These are phyloP conservation scores for Camelina sativa DNA, from an alignment of 345 rosid genomes.

Conservation along the genomic window DNA sequence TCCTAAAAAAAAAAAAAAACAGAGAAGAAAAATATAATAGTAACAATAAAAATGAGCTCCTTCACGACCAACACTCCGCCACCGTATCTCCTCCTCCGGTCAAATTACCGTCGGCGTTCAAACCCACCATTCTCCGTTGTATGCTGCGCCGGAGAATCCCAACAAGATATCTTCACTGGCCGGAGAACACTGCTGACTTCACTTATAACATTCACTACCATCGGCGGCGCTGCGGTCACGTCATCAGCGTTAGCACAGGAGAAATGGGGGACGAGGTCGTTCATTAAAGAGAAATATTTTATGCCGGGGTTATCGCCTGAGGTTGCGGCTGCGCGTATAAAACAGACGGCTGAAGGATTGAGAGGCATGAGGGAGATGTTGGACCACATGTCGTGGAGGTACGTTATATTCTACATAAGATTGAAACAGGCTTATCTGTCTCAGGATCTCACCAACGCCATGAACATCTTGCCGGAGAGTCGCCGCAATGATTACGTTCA, in stretches of 20 bases:
- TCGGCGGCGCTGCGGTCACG: constrained; percentile 42
- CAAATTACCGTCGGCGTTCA: constrained; percentile 31
- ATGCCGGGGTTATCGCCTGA: constrained; percentile 77
- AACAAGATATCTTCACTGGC: constrained; percentile 39
- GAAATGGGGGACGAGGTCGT: constrained; percentile 87
- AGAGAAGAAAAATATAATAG: no score
- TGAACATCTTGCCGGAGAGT: constrained; percentile 60
- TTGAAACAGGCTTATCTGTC: constrained; percentile 74
- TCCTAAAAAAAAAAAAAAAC: constrained; percentile 22
- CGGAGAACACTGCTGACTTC: constrained; percentile 53
- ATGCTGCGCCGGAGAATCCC: constrained; percentile 40
- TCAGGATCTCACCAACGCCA: constrained; percentile 78
- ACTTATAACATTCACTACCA: constrained; percentile 45
- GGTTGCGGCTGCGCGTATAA: constrained; percentile 83
- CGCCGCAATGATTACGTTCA: constrained; percentile 61
- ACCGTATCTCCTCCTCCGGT: constrained; percentile 53
- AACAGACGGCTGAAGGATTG: constrained; percentile 85
- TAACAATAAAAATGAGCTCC: constrained; percentile 47
- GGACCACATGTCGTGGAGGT: constrained; percentile 94
- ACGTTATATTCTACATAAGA: constrained; percentile 77
- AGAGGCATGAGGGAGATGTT: constrained; percentile 82
- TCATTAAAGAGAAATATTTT: constrained; percentile 65
- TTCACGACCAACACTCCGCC: constrained; percentile 49
- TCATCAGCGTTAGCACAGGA: constrained; percentile 57
- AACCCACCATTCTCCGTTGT: constrained; percentile 38